Evolutionary conservation across 106 monocot species (phyloP), one percentile per base, ranked within the genome.

Genomic region (Acorus gramineus): DNA sequence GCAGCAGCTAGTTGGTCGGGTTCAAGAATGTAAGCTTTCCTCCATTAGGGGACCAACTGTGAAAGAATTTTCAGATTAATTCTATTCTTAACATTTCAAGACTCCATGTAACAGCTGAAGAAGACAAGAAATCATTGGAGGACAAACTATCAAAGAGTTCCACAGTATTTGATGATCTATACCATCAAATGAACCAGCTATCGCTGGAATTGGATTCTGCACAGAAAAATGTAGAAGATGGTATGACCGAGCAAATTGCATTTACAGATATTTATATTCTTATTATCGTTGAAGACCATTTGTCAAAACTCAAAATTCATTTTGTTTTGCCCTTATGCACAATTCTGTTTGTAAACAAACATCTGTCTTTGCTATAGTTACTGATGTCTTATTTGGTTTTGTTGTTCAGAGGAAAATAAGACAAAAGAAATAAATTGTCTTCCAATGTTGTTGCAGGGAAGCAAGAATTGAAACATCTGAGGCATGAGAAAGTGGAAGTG

Each of bases 121-220:
- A 89, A 63, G 92, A 88, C 78, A 88, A 84, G 73, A 98, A 78
- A 56, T 73, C 74, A 12, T 80, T 88, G 67, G 85, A 89, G 56
- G 84, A 76, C 69, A 98, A 71, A 75, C 55, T 98, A 13, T 63
- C 63, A 8, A 61, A 81, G 13, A 81, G 80, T 67, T 81, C 77
- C 11, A 88, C 85, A 75, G 68, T 59, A 60, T 65, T 98, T 49
- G 92, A 86, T 80, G 81, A 84, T 49, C 72, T 92, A 43, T 66
- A 79, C 4, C 73, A 65, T 52, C 78, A 79, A 53, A 14, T 92
- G 46, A 61, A 81, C 57, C 73, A 76, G 11, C 62, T 81, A 56
- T 79, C 85, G 62, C 65, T 56, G 74, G 88, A 85, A 68, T 66
- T 92, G 12, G 79, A 92, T 4, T 57, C 60, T 69, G 87, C 83